Percentiles rank a stretch among this genome's conserved stretches.
Conservation (phyloP, 495 filamentous ascomycete species). For the Penicillium steckii region DNA sequence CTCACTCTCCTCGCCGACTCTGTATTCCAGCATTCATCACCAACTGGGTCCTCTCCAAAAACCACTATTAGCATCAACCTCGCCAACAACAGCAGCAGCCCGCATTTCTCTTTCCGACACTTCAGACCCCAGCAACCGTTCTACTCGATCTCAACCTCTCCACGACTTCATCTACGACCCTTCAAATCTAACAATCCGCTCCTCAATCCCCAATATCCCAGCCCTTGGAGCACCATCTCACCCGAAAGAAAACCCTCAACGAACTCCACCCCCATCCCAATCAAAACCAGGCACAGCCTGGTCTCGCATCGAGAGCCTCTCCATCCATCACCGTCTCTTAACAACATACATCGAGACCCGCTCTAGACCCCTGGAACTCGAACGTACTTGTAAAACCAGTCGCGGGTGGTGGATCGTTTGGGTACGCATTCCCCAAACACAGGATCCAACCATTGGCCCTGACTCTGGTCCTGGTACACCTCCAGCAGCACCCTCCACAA, state of each 20-base stretch:
- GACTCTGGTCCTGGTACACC: background rate
- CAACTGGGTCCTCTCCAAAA: conserved; percentile 78
- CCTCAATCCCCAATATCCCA: conserved; percentile 89
- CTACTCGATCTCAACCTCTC: conserved; percentile 49
- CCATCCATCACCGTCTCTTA: conserved; percentile 83
- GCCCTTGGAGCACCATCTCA: conserved; percentile 40
- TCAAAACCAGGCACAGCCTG: conserved; percentile 58
- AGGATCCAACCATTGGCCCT: background rate
- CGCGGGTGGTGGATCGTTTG: conserved; percentile 97
- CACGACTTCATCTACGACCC: conserved; percentile 90
- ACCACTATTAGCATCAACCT: conserved; percentile 66
- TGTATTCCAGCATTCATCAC: conserved; percentile 81
- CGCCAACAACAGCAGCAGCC: conserved; percentile 46
- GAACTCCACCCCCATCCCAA: conserved; percentile 67
- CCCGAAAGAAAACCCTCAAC: conserved; percentile 9
- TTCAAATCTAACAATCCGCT: conserved; percentile 68
- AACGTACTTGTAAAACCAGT: conserved; percentile 87
- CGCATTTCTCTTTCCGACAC: conserved; percentile 42
- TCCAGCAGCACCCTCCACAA: conserved; percentile 17
- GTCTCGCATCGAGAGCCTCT: conserved; percentile 87
- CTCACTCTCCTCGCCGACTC: conserved; percentile 60
- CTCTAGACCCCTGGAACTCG: conserved; percentile 58
- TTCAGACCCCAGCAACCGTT: conserved; percentile 24
- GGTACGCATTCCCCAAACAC: conserved; percentile 62
- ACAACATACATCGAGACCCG: conserved; percentile 68